These are phyloP conservation scores for Gossypium aridum DNA, from an alignment of 441 rosid species.

Conservation along the genomic window DNA sequence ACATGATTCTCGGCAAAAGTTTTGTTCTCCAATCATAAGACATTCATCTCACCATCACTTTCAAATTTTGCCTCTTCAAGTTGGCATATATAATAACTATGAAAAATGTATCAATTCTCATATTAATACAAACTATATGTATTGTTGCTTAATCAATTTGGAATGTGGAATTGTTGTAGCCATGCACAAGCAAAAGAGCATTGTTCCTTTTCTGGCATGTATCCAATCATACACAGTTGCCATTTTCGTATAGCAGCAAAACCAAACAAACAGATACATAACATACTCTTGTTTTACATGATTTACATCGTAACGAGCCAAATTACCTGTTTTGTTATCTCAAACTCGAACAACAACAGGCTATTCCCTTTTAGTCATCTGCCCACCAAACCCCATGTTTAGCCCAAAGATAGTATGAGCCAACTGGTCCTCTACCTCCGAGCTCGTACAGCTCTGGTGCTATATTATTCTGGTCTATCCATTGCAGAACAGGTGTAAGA, in stretches of 20 bases:
- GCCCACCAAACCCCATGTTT: slow-evolving; percentile 61
- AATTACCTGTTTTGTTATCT: not conserved
- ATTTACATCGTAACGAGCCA: not conserved
- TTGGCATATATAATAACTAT: not conserved
- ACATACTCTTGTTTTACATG: not conserved
- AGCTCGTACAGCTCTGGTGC: slow-evolving; percentile 58
- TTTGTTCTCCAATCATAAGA: slow-evolving; percentile 61
- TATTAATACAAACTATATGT: not conserved
- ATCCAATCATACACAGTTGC: not conserved
- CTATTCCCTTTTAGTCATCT: slow-evolving; percentile 19
- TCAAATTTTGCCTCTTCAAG: slow-evolving; percentile 1
- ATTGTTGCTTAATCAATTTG: not conserved
- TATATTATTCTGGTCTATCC: slow-evolving; percentile 50
- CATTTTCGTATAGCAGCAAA: not conserved
- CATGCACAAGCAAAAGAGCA: not conserved
- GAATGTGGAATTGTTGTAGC: not conserved
- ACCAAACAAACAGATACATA: not conserved
- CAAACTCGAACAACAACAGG: not conserved
- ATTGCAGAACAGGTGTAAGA: slow-evolving; percentile 44
- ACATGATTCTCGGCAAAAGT: slow-evolving; percentile 68
- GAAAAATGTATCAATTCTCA: not conserved
- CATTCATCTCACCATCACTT: not conserved
- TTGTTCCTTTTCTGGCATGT: not conserved
- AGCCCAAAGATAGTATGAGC: slow-evolving; percentile 71
- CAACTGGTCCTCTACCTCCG: slow-evolving; percentile 78